phyloP scores from a whole-genome alignment of 1,284 basidiomycete genomes.

The Moesziomyces sp. region DNA sequence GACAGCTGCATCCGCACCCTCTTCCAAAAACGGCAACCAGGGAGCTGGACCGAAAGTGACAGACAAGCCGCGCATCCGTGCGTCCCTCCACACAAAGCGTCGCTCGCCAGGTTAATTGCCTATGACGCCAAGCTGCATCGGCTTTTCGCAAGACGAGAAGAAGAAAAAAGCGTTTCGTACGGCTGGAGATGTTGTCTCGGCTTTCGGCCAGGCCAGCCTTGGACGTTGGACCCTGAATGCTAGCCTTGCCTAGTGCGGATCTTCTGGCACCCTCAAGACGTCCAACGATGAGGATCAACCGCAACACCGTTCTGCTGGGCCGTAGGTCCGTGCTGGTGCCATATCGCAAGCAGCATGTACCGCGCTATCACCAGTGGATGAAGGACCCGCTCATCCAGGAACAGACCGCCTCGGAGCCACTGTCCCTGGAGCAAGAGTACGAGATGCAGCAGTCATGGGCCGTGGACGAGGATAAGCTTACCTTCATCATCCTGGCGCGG shows the following conservation, averaged over 20 bases:
- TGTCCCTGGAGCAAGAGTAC: conserved; percentile 84
- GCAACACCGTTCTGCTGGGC: conserved; percentile 75
- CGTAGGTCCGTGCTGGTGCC: conserved; percentile 77
- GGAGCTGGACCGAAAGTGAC: background rate
- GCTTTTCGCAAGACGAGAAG: background rate
- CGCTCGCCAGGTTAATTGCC: background rate
- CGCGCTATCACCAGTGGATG: conserved; percentile 89
- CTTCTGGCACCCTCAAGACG: background rate
- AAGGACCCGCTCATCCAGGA: conserved; percentile 77
- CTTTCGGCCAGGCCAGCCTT: background rate
- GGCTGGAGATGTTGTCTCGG: conserved; percentile 8
- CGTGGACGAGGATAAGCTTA: conserved; percentile 87
- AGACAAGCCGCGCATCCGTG: background rate
- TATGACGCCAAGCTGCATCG: conserved; percentile 40
- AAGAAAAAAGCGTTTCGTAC: conserved; percentile 11
- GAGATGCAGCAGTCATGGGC: conserved; percentile 94
- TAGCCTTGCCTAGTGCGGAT: background rate
- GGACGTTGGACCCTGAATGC: conserved; percentile 8
- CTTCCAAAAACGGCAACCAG: conserved; percentile 15
- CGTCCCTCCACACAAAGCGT: conserved; percentile 13
- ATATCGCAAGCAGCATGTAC: conserved; percentile 69
- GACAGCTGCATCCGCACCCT: no score
- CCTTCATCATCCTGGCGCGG: conserved; percentile 82
- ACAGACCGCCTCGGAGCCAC: conserved; percentile 85
- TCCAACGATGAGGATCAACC: conserved; percentile 74